These are phyloP conservation scores for Termitomyces sp. DNA, from an alignment of 768 basidiomycete genomes.

Conservation along the genomic window DNA sequence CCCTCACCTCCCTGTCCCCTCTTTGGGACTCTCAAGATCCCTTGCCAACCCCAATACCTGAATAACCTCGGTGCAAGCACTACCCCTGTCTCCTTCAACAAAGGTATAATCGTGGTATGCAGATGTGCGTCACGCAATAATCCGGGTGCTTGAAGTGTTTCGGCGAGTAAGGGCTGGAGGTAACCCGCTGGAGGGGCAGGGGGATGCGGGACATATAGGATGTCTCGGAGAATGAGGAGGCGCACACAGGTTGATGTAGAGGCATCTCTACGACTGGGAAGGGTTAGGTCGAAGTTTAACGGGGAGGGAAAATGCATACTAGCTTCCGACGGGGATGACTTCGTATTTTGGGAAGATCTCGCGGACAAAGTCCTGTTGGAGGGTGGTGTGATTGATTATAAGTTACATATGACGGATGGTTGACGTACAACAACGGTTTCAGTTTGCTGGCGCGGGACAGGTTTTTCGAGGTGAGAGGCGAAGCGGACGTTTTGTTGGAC, in stretches of 20 bases:
- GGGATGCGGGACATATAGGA: slow-evolving; percentile 40
- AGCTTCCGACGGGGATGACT: slow-evolving; percentile 48
- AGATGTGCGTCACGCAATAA: slow-evolving; percentile 5
- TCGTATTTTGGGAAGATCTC: slow-evolving; percentile 48
- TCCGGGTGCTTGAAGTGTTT: background rate
- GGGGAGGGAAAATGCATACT: slow-evolving; percentile 38
- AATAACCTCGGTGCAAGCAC: slow-evolving; percentile 33
- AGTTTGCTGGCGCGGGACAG: slow-evolving; percentile 37
- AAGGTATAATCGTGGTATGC: slow-evolving; percentile 36
- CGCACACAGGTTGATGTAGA: slow-evolving; percentile 32
- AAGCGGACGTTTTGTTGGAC: slow-evolving; percentile 41
- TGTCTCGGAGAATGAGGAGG: slow-evolving; percentile 43
- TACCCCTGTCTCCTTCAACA: slow-evolving; percentile 43
- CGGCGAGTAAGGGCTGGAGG: background rate
- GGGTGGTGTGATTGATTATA: background rate
- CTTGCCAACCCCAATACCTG: slow-evolving; percentile 43
- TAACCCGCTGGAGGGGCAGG: slow-evolving; percentile 17
- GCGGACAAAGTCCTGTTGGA: slow-evolving; percentile 44
- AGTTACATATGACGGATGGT: background rate
- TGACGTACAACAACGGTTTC: slow-evolving; percentile 39
- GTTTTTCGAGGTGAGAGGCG: slow-evolving; percentile 32
- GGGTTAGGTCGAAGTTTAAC: background rate
- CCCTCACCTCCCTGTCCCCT: slow-evolving; percentile 8
- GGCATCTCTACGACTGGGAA: slow-evolving; percentile 45
- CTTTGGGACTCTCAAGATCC: slow-evolving; percentile 48